Conservation (phyloP, 495 filamentous ascomycete species). For the Penicillium roqueforti region DNA sequence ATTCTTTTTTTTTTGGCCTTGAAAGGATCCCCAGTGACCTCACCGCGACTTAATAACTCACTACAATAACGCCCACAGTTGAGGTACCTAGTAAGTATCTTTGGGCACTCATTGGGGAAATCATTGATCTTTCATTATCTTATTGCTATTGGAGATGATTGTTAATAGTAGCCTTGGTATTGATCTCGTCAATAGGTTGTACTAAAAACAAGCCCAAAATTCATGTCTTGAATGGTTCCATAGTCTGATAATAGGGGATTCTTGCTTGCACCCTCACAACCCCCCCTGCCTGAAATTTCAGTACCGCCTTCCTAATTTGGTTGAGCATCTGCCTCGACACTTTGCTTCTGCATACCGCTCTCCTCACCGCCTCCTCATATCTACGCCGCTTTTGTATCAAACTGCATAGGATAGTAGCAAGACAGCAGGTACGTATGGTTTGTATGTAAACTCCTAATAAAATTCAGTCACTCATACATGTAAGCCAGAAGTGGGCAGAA, state of each 20-base stretch:
- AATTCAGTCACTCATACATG: no score
- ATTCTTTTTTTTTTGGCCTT: not conserved
- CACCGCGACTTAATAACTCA: not conserved
- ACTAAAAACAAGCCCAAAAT: not conserved
- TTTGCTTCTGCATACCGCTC: no score
- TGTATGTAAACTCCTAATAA: no score
- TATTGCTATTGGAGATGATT: not conserved
- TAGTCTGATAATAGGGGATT: not conserved
- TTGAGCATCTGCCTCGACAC: no score
- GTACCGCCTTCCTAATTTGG: no score
- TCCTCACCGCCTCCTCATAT: no score
- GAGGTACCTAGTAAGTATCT: conserved; percentile 4
- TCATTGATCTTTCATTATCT: not conserved
- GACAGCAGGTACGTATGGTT: no score
- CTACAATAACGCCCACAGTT: not conserved
- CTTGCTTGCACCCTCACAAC: no score
- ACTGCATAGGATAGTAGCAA: no score
- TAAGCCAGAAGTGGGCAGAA: no score
- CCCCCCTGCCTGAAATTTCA: no score
- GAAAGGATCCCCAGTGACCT: not conserved
- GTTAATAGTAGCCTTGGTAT: not conserved
- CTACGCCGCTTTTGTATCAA: no score
- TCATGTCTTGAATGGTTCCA: not conserved
- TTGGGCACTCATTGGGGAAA: not conserved
- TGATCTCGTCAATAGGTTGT: not conserved